Evolutionary conservation across 169 alveolate species (phyloP).

Genomic region (Pseudocohnilembus persalinus): DNA sequence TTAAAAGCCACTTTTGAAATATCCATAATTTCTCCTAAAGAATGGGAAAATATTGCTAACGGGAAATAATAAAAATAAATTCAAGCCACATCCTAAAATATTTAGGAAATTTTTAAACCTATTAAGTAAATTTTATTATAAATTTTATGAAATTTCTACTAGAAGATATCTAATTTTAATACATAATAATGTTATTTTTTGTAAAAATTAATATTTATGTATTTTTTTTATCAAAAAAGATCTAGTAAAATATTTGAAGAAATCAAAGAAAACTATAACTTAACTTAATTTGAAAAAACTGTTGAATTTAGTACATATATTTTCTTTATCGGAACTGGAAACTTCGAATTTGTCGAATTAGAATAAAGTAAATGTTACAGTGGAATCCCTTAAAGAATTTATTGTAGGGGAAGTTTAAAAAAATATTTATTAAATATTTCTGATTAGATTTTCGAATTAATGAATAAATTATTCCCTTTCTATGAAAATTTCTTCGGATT

Average conservation of each 20-base stretch:
- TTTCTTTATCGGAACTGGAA: not conserved
- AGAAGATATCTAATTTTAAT: not conserved
- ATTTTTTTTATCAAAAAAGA: not conserved
- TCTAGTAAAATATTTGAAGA: not conserved
- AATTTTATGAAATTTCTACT: not conserved
- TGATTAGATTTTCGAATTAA: conserved; percentile 63
- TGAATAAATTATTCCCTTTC: conserved; percentile 67
- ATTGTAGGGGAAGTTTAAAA: conserved; percentile 56
- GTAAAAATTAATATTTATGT: not conserved
- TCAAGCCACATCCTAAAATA: conserved; percentile 12
- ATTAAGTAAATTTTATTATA: conserved; percentile 27
- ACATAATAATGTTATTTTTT: too few species aligned
- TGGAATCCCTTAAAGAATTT: conserved; percentile 58
- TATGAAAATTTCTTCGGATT: conserved; percentile 72
- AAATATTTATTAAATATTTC: conserved; percentile 43
- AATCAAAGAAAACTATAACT: not conserved
- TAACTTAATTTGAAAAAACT: not conserved
- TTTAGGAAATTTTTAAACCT: conserved; percentile 28
- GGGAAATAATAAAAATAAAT: conserved; percentile 37
- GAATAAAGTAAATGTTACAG: not conserved
- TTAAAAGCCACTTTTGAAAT: conserved; percentile 68
- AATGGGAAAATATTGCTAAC: conserved; percentile 69
- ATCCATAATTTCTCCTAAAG: conserved; percentile 59
- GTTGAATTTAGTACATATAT: not conserved
- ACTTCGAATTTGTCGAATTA: not conserved